Evolutionary conservation across 2,329 filamentous ascomycete species (phyloP).

Genomic region (Epichloe amarillans): DNA sequence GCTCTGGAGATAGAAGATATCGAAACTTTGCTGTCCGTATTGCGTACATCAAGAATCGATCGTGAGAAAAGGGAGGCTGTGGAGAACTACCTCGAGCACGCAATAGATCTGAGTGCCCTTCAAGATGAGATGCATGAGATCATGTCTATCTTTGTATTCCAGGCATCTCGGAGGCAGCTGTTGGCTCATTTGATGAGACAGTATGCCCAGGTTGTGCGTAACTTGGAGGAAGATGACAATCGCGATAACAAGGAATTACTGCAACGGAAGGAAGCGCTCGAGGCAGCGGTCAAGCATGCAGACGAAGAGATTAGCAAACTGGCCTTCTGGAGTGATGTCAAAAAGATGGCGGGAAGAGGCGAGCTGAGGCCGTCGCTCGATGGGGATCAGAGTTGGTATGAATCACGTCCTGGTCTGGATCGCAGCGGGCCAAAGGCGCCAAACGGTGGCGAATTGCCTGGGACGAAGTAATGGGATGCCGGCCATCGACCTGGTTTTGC

Average conservation of each 20-base stretch:
- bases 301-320: slow-evolving; percentile 68
- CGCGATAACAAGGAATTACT: slow-evolving; percentile 19
- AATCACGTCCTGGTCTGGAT: slow-evolving; percentile 38
- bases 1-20: slow-evolving; percentile 49
- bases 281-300: slow-evolving; percentile 59
- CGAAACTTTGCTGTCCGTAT: slow-evolving; percentile 50
- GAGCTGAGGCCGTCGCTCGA: slow-evolving; percentile 32
- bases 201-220: slow-evolving; percentile 27
- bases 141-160: slow-evolving; percentile 79
- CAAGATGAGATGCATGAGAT: slow-evolving; percentile 69
- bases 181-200: slow-evolving; percentile 55
- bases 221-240: slow-evolving; percentile 24
- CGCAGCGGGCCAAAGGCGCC: slow-evolving; percentile 35
- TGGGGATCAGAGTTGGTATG: slow-evolving; percentile 20
- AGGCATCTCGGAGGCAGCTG: slow-evolving; percentile 69
- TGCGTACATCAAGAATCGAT: slow-evolving; percentile 66
- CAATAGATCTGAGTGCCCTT: slow-evolving; percentile 63
- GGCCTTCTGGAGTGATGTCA: slow-evolving; percentile 81
- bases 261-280: slow-evolving; percentile 51
- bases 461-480: neutral
- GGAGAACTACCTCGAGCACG: slow-evolving; percentile 67
- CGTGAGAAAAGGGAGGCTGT: slow-evolving; percentile 81
- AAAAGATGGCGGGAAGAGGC: slow-evolving; percentile 47
- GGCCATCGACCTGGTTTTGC: neutral
- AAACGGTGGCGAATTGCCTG: slow-evolving; percentile 11